These are phyloP conservation scores for Leptographium wingfieldii DNA, from an alignment of 2,329 filamentous ascomycete genomes.

Conservation along the genomic window DNA sequence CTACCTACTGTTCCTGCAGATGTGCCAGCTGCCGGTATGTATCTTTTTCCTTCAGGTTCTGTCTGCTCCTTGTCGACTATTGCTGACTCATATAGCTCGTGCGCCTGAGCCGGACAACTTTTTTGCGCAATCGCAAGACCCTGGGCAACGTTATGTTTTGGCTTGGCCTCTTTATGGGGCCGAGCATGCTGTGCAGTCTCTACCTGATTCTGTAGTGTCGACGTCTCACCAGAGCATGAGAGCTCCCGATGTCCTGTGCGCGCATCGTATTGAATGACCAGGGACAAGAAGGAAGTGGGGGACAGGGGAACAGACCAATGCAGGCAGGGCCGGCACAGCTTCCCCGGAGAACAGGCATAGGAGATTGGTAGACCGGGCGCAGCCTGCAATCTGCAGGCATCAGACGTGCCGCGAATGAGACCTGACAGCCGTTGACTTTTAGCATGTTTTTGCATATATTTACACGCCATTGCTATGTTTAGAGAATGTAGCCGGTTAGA, in stretches of 20 bases:
- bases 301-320: not conserved
- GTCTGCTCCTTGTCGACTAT: too few species aligned
- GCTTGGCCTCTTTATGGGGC: slow-evolving; percentile 65
- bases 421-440: not conserved
- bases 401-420: not conserved
- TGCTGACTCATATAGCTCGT: slow-evolving; percentile 35
- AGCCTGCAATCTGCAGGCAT: not conserved
- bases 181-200: slow-evolving; percentile 51
- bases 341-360: not conserved
- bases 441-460: not conserved
- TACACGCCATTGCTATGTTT: not conserved
- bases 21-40: slow-evolving; percentile 55
- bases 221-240: not conserved
- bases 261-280: too few species aligned
- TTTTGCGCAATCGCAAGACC: slow-evolving; percentile 47
- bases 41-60: too few species aligned
- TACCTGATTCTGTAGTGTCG: slow-evolving; percentile 39
- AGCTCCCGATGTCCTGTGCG: too few species aligned
- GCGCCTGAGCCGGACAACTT: slow-evolving; percentile 50
- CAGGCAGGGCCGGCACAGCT: not conserved
- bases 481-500: not conserved
- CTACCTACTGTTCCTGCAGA: slow-evolving; percentile 60
- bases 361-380: not conserved
- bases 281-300: too few species aligned
- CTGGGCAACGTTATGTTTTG: slow-evolving; percentile 68